Conservation (phyloP, 192 early-diverging fungal species). For the Backusella australiensis region DNA sequence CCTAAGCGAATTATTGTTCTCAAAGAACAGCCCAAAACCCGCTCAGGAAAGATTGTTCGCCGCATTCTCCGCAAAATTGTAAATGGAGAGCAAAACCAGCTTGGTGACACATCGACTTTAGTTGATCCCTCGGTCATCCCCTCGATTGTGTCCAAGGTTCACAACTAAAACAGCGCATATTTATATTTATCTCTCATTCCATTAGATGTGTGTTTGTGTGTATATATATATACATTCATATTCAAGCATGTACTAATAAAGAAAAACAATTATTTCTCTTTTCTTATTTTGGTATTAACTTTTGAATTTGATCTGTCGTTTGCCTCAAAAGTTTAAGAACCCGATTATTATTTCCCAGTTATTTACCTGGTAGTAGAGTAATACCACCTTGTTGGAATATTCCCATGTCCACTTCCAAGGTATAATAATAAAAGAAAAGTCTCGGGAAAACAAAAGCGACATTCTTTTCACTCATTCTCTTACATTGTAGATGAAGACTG, state of each 20-base stretch:
- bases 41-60: conserved; percentile 93
- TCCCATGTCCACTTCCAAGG: background rate
- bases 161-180: background rate
- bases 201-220: background rate
- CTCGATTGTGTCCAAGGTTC: conserved; percentile 11
- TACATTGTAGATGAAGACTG: background rate
- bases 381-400: background rate
- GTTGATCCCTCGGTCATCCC: conserved; percentile 61
- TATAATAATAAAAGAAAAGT: background rate
- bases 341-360: background rate
- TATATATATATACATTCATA: background rate
- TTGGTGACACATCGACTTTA: conserved; percentile 88
- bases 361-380: background rate
- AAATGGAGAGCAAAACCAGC: conserved; percentile 71
- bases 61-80: conserved; percentile 92
- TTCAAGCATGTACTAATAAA: background rate
- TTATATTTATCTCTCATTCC: background rate
- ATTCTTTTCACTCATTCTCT: background rate
- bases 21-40: conserved; percentile 89
- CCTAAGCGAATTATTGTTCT: conserved; percentile 85
- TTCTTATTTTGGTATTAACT: background rate
- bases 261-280: background rate
- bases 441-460: too few relatives aligned
- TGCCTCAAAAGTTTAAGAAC: background rate
- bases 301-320: too few relatives aligned